These are phyloP conservation scores for Solanum dulcamara DNA, from an alignment of 257 asterid species.

Conservation along the genomic window DNA sequence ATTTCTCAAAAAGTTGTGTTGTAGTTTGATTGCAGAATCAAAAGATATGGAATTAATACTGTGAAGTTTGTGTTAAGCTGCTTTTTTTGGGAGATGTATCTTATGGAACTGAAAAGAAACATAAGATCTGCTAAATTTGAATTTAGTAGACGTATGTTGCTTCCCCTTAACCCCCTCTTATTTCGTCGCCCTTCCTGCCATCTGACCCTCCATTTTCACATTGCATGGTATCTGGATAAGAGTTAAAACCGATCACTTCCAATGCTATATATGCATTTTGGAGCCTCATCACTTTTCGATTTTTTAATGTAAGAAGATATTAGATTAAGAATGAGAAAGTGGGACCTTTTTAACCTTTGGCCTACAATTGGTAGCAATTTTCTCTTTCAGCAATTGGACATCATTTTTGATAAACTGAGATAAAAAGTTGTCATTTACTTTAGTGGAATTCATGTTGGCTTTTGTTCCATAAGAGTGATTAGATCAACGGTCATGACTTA, in stretches of 20 bases:
- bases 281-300: neutral
- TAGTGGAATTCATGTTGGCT: neutral
- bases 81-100: neutral
- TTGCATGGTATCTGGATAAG: neutral
- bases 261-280: neutral
- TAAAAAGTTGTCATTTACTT: neutral
- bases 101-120: neutral
- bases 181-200: neutral
- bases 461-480: neutral
- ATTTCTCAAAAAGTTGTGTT: neutral
- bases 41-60: neutral
- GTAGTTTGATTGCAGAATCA: neutral
- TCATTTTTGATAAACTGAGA: neutral
- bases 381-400: neutral
- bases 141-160: neutral
- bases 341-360: neutral
- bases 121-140: neutral
- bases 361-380: neutral
- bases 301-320: neutral
- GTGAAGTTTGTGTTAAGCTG: neutral
- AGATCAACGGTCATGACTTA: neutral
- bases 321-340: neutral
- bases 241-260: neutral
- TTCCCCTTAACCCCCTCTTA: neutral
- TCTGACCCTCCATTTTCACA: neutral